Evolutionary conservation across 1,284 basidiomycete genomes (phyloP).

Genomic region (Tilletia walkeri): DNA sequence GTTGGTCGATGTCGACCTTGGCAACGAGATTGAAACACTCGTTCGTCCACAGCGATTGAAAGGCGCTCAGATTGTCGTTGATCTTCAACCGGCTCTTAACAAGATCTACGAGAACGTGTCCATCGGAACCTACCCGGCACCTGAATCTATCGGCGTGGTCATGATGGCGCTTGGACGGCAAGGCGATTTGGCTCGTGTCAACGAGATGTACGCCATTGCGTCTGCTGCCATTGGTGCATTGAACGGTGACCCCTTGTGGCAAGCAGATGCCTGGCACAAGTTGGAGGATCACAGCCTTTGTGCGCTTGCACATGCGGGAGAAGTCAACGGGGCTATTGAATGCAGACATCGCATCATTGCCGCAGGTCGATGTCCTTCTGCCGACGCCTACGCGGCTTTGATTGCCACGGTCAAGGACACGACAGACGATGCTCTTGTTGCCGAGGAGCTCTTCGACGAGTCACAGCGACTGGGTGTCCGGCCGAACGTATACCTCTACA

Average conservation of each 20-base stretch:
- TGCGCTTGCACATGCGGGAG: conserved; percentile 49
- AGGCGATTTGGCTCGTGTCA: conserved; percentile 61
- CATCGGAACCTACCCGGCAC: conserved; percentile 38
- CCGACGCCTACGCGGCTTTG: conserved; percentile 50
- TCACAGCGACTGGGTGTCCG: conserved; percentile 46
- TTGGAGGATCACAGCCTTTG: conserved; percentile 50
- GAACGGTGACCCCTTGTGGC: conserved; percentile 47
- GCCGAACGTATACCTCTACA: conserved; percentile 51
- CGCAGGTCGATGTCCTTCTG: conserved; percentile 40
- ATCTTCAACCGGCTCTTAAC: conserved; percentile 27
- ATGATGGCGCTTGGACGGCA: conserved; percentile 52
- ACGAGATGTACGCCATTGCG: conserved; percentile 62
- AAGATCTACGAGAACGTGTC: conserved; percentile 27
- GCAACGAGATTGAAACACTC: conserved; percentile 21
- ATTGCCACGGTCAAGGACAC: conserved; percentile 53
- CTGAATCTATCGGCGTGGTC: conserved; percentile 38
- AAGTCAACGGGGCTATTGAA: conserved; percentile 35
- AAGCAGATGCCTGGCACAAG: conserved; percentile 56
- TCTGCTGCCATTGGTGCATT: conserved; percentile 37
- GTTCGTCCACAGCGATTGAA: conserved; percentile 21
- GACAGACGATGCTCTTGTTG: conserved; percentile 53
- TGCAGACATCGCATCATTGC: conserved; percentile 48
- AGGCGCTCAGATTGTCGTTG: conserved; percentile 9
- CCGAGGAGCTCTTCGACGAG: conserved; percentile 53
- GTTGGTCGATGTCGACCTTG: conserved; percentile 42